A percentile compares a stretch with the other conserved stretches of the same genome.
Conservation (phyloP, 2,329 filamentous ascomycete genomes). For the Diplodia seriata region DNA sequence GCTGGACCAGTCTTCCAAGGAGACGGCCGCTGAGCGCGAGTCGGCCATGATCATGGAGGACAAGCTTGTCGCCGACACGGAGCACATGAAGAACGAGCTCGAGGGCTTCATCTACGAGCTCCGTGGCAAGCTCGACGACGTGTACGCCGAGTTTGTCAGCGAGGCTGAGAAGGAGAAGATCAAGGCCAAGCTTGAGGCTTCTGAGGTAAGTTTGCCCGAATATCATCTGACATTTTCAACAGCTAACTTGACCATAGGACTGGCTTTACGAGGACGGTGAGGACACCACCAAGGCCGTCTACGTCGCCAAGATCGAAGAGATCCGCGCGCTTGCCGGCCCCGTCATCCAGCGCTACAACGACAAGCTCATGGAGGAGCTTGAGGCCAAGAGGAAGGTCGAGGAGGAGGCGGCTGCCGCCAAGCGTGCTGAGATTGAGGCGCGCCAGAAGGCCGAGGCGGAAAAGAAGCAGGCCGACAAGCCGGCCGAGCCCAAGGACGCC, state of each 20-base stretch:
- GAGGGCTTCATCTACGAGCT: conserved; percentile 98
- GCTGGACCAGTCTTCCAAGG: conserved; percentile 73
- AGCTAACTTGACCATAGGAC: conserved; percentile 65
- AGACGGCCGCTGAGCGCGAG: conserved; percentile 79
- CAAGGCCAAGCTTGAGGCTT: conserved; percentile 79
- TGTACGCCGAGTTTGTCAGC: conserved; percentile 85
- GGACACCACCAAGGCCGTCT: conserved; percentile 90
- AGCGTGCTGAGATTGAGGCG: conserved; percentile 71
- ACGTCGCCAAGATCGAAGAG: conserved; percentile 94
- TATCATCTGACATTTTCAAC: neutral
- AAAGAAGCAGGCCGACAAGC: conserved; percentile 74
- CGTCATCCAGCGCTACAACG: conserved; percentile 91
- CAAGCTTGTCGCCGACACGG: conserved; percentile 96
- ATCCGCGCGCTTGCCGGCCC: conserved; percentile 89
- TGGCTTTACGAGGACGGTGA: conserved; percentile 99
- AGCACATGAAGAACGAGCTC: conserved; percentile 99
- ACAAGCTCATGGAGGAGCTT: conserved; percentile 89
- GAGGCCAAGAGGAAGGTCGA: conserved; percentile 71
- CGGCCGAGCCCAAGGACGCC: conserved; percentile 53
- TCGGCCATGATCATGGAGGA: conserved; percentile 94
- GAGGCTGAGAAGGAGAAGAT: conserved; percentile 93
- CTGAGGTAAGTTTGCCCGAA: conserved; percentile 71
- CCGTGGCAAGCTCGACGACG: conserved; percentile 91
- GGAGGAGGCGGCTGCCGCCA: conserved; percentile 70
- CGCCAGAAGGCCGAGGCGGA: conserved; percentile 75